Percentiles rank a stretch among this genome's conserved stretches.
phyloP scores from a whole-genome alignment of 495 filamentous ascomycete genomes.

The Clohesyomyces aquaticus region DNA sequence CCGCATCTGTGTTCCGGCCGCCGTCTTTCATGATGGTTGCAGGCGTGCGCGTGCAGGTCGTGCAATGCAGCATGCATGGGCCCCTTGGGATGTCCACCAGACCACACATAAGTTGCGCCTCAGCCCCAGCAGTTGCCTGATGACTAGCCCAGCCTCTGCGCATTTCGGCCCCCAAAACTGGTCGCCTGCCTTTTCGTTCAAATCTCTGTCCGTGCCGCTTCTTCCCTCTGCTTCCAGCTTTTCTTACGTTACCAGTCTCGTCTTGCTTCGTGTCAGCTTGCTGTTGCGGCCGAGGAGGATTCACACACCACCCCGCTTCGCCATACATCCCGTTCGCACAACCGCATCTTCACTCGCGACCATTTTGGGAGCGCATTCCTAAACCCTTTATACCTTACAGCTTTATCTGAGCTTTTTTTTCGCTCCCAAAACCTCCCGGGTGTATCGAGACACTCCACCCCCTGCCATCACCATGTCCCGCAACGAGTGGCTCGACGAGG shows the following conservation, averaged over 20 bases:
- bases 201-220: slow-evolving; percentile 19
- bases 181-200: slow-evolving; percentile 34
- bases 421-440: not conserved
- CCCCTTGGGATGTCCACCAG: slow-evolving; percentile 3
- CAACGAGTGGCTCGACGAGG: slow-evolving; percentile 35
- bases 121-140: slow-evolving; percentile 38
- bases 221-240: slow-evolving; percentile 28
- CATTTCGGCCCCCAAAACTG: slow-evolving; percentile 29
- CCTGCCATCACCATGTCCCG: slow-evolving; percentile 20
- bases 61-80: slow-evolving; percentile 13
- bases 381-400: not conserved
- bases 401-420: not conserved
- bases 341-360: not conserved
- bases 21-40: slow-evolving; percentile 1
- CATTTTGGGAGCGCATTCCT: not conserved
- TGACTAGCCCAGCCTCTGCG: slow-evolving; percentile 16
- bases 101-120: slow-evolving; percentile 15
- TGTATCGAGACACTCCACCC: not conserved
- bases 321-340: slow-evolving; percentile 4
- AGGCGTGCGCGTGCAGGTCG: slow-evolving; percentile 17
- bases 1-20: slow-evolving; percentile 7
- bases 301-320: slow-evolving; percentile 23
- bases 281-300: slow-evolving; percentile 8
- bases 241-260: slow-evolving; percentile 27
- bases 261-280: slow-evolving; percentile 21